Evolutionary conservation across 2,329 filamentous ascomycete genomes (phyloP).

Genomic region (Pleomassaria siparia): DNA sequence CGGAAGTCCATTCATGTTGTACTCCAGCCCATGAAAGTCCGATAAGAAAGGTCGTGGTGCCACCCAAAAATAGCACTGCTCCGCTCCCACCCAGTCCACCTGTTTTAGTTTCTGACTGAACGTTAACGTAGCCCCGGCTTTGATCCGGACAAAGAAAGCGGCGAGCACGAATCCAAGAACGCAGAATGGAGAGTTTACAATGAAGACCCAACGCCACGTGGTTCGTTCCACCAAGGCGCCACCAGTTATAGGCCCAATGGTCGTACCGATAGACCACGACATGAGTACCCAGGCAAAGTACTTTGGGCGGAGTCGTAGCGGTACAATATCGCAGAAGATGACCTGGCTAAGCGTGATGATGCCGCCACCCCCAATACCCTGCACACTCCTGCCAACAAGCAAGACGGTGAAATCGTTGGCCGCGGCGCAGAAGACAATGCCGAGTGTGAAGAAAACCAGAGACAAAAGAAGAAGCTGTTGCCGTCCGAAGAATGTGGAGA

Average conservation of each 20-base stretch:
- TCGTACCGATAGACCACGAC: conserved; percentile 56
- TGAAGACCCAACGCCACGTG: conserved; percentile 63
- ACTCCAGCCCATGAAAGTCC: conserved; percentile 49
- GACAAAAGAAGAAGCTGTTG: conserved; percentile 41
- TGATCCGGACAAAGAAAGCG: too few relatives aligned
- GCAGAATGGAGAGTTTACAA: conserved; percentile 58
- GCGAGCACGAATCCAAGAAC: not conserved
- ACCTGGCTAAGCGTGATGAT: conserved; percentile 38
- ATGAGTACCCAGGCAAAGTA: conserved; percentile 36
- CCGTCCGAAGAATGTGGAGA: conserved; percentile 55
- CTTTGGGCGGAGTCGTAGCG: conserved; percentile 37
- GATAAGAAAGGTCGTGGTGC: conserved; percentile 43
- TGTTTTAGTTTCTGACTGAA: too few relatives aligned
- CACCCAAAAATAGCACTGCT: conserved; percentile 42
- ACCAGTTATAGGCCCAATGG: conserved; percentile 47
- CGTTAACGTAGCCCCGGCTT: too few relatives aligned
- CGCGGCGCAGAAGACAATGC: not conserved
- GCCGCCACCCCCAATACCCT: conserved; percentile 36
- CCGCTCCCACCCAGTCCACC: conserved; percentile 48
- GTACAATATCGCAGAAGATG: conserved; percentile 45
- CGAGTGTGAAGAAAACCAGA: conserved; percentile 48
- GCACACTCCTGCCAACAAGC: conserved; percentile 27
- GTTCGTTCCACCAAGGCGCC: conserved; percentile 54
- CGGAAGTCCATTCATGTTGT: conserved; percentile 43
- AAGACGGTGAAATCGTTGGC: conserved; percentile 4